phyloP scores from a whole-genome alignment of 1,284 basidiomycete genomes.

The Volvariella volvacea region DNA sequence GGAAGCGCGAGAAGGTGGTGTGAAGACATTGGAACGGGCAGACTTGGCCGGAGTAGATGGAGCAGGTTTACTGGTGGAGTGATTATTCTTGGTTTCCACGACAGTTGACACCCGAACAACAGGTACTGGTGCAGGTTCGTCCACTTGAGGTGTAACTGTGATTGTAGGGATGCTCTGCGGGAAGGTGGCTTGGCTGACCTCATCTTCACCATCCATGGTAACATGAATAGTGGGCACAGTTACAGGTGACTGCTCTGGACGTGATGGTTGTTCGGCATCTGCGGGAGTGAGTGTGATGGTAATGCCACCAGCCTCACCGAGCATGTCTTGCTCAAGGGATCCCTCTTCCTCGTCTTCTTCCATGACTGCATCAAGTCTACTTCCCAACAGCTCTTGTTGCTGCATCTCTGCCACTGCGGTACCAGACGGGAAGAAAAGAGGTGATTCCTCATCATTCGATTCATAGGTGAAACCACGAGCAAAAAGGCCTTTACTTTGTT shows the following conservation, averaged over 20 bases:
- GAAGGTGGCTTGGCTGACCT: too few species aligned
- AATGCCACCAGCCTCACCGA: conserved; percentile 52
- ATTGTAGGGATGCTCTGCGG: too few species aligned
- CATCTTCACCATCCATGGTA: too few species aligned
- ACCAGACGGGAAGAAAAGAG: conserved; percentile 34
- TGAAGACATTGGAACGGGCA: conserved; percentile 1
- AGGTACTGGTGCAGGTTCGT: too few species aligned
- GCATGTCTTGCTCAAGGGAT: conserved; percentile 32
- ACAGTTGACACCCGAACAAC: not conserved
- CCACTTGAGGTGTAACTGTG: too few species aligned
- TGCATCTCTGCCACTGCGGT: conserved; percentile 37
- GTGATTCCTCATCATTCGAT: conserved; percentile 24
- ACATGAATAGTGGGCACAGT: too few species aligned
- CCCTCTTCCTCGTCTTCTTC: conserved; percentile 33
- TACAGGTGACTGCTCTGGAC: too few species aligned
- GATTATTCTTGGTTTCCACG: not conserved
- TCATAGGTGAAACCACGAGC: conserved; percentile 38
- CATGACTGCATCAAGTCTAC: conserved; percentile 30
- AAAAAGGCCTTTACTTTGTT: conserved; percentile 53
- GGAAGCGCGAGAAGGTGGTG: conserved; percentile 14
- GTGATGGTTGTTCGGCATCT: too few species aligned
- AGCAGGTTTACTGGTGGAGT: too few species aligned
- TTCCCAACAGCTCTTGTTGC: conserved; percentile 3
- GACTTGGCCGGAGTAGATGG: conserved; percentile 1
- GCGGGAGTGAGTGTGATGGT: conserved; percentile 63